Evolutionary conservation across 1,284 basidiomycete genomes (phyloP).

Genomic region (Ceratobasidium sp.): DNA sequence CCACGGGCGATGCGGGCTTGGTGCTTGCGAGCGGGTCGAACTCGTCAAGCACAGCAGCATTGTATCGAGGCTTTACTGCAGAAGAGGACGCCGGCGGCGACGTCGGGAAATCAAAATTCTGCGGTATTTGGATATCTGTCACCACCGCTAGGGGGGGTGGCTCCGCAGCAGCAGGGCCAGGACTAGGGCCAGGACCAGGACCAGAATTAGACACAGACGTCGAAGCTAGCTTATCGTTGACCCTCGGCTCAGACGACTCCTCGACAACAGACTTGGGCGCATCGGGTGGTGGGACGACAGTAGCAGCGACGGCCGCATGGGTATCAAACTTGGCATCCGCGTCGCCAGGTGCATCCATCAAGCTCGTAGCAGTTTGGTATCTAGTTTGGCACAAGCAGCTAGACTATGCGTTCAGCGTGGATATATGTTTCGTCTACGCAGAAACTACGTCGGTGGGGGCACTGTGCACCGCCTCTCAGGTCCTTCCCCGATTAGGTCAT

Average conservation of each 20-base stretch:
- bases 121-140: slow-evolving; percentile 37
- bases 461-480: neutral
- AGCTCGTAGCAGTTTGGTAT: neutral
- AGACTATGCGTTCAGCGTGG: neutral
- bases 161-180: neutral
- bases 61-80: slow-evolving; percentile 27
- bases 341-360: neutral
- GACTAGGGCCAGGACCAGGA: neutral
- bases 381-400: slow-evolving; percentile 5
- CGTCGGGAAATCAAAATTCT: slow-evolving; percentile 28
- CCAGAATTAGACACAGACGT: neutral
- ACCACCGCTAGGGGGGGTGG: slow-evolving; percentile 31
- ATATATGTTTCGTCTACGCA: slow-evolving; percentile 1
- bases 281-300: neutral
- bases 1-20: slow-evolving; percentile 65
- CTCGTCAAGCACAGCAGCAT: slow-evolving; percentile 53
- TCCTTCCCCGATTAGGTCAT: slow-evolving; percentile 11
- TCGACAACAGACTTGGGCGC: neutral
- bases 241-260: neutral
- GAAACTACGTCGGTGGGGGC: neutral
- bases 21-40: slow-evolving; percentile 71
- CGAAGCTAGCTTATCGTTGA: neutral
- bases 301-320: neutral
- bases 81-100: neutral
- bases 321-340: neutral